Conservation (phyloP, 1,284 basidiomycete genomes). For the Cryptococcus floricola region DNA sequence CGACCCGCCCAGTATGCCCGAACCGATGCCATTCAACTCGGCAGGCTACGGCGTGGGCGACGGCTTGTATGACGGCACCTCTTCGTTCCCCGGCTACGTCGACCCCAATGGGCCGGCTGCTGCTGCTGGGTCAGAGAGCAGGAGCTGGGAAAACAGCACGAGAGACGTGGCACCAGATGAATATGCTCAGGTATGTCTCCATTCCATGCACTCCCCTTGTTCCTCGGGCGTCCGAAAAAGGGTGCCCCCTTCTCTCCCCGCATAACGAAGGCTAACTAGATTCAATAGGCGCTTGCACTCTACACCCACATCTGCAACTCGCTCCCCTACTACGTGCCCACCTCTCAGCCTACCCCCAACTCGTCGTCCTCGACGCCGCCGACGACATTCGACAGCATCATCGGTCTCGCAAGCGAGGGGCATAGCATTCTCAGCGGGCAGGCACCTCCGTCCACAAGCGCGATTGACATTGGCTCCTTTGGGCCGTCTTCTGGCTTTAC, state of each 20-base stretch:
- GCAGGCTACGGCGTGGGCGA: constrained; percentile 12
- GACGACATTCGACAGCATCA: constrained; percentile 21
- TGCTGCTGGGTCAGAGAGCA: too few species aligned
- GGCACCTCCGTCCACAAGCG: not conserved
- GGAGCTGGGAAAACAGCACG: constrained; percentile 2
- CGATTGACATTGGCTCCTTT: too few species aligned
- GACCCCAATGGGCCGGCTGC: too few species aligned
- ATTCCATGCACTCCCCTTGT: not conserved
- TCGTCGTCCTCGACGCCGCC: constrained; percentile 3
- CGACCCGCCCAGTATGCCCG: too few species aligned
- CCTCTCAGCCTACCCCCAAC: not conserved
- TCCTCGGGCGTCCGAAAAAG: not conserved
- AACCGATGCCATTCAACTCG: too few species aligned
- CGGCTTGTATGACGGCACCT: too few species aligned
- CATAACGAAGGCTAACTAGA: not conserved
- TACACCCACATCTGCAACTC: constrained; percentile 11
- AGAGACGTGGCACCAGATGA: constrained; percentile 14
- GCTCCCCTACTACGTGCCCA: constrained; percentile 8
- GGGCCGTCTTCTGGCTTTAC: too few species aligned
- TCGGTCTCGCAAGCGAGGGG: constrained; percentile 28
- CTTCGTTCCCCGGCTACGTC: too few species aligned
- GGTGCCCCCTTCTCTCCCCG: not conserved
- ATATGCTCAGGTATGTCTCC: constrained; percentile 30
- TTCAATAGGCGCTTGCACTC: constrained; percentile 5
- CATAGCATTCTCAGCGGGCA: constrained; percentile 24